Base-by-base conservation (phyloP, 1,284 basidiomycete genomes). In the Anthracocystis setariae region DNA sequence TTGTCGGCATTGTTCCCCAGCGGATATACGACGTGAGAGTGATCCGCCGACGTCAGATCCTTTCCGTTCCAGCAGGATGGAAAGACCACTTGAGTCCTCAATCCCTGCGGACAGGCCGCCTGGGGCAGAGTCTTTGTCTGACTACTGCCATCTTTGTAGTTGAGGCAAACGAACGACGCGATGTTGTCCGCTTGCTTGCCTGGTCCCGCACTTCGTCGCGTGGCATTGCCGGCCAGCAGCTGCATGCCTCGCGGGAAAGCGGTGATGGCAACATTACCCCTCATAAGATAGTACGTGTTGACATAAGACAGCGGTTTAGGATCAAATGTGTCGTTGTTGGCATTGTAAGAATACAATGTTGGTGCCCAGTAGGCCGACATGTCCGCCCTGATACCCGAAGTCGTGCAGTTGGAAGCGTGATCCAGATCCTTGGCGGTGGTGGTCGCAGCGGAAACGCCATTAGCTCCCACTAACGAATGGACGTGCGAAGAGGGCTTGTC, bases 31-130 rank as follows among this genome's bases (percentile, higher is more conserved):
- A 85, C 79, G 74, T 86, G 85, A 8, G 78, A 78, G 77, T 85
- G 85, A 44, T 86, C 83, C 2, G 79, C 38, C 13, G 83, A 84
- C 63, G 85, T 84, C 53, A 85, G 78, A 67, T 85, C 84, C 33
- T 83, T 76, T 8, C 87, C 87, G 69, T 87, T 85, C 87, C 87
- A 87, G 78, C 86, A 87, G 1, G 85, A 84, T n/a, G 86, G 86
- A 81, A 87, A 83, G 63, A 81, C 76, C 48, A 85, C 79, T 64
- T 85, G 84, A 21, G 83, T 80, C 42, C 85, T 75, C 74, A 85
- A 79, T 42, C 84, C 84, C 27, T 79, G 66, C 13, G 83, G 80
- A 45, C 76, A 77, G 2, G 54, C 33, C 10, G 29, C 33, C n/a
- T 35, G 44, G 1, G 72, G 65, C 43, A 78, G 25, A n/a, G 48